phyloP scores from a whole-genome alignment of 371 early-diverging fungal genomes.

The Entomophthora muscae region DNA sequence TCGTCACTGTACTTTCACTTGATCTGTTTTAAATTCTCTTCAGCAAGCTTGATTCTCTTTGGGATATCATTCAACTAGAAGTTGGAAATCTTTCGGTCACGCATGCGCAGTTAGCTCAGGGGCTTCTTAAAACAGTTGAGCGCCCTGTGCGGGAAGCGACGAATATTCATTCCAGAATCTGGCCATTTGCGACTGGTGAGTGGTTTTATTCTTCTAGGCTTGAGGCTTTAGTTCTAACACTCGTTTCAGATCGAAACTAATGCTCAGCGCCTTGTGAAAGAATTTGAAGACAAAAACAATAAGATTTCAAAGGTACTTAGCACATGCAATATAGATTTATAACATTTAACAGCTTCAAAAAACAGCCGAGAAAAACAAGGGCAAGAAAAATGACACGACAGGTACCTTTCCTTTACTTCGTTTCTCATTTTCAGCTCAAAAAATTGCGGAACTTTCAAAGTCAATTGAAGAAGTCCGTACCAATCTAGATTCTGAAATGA shows the following conservation, averaged over 20 bases:
- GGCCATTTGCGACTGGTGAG: background rate
- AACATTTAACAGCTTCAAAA: background rate
- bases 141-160: background rate
- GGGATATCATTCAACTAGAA: background rate
- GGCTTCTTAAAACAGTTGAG: background rate
- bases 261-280: background rate
- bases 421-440: background rate
- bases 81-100: background rate
- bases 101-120: background rate
- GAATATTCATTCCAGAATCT: slow-evolving; percentile 3
- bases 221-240: background rate
- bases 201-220: background rate
- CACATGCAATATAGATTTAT: background rate
- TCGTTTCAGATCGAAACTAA: background rate
- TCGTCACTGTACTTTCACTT: too few species aligned
- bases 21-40: too few species aligned
- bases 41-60: background rate
- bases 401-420: too few species aligned
- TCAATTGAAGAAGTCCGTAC: background rate
- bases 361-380: background rate
- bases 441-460: background rate
- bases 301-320: background rate
- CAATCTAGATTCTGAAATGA: background rate
- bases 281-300: background rate
- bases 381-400: background rate